phyloP scores from a whole-genome alignment of 306 rosid genomes.

The Rosa rugosa region DNA sequence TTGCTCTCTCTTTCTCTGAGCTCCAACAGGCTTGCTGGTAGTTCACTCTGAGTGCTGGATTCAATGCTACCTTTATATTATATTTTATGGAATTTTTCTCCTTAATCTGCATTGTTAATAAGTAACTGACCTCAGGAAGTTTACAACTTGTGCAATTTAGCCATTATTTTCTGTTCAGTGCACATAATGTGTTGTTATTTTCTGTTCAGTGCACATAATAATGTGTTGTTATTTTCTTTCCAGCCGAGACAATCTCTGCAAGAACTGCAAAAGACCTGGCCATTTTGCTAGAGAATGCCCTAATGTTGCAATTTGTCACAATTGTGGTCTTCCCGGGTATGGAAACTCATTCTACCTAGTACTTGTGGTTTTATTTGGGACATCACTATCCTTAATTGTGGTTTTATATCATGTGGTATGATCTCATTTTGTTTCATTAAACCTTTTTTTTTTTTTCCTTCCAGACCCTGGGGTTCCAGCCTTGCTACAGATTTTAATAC shows the following conservation, averaged over 20 bases:
- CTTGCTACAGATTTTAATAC: background rate
- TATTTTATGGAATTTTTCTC: background rate
- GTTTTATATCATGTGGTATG: background rate
- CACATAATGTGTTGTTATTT: constrained; percentile 20
- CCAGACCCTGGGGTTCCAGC: background rate
- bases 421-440: background rate
- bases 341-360: constrained; percentile 25
- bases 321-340: constrained; percentile 97
- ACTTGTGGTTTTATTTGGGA: background rate
- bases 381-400: background rate
- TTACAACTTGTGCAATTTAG: constrained; percentile 5
- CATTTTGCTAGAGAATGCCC: constrained; percentile 98
- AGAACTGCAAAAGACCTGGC: constrained; percentile 98
- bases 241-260: constrained; percentile 97
- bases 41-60: background rate
- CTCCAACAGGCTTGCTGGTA: background rate
- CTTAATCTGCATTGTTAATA: background rate
- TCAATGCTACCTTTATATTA: background rate
- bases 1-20: background rate
- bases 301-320: constrained; percentile 97
- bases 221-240: constrained; percentile 25
- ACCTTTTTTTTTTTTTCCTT: background rate
- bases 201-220: constrained; percentile 16
- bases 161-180: constrained; percentile 5
- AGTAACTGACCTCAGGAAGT: background rate